These are phyloP conservation scores for Pseudopithomyces maydicus DNA, from an alignment of 2,329 filamentous ascomycete genomes.

Conservation along the genomic window DNA sequence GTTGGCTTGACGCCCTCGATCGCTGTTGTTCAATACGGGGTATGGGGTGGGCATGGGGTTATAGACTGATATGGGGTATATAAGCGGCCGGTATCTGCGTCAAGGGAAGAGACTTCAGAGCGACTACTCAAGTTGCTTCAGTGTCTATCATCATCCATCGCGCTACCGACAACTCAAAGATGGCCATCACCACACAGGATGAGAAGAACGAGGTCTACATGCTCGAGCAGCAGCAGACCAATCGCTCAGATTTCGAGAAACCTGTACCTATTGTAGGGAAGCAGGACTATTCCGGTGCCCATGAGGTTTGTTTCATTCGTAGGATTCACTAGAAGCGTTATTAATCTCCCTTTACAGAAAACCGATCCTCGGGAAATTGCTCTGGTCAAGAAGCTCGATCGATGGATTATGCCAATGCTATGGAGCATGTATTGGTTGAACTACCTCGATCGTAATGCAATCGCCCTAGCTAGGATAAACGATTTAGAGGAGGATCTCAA, in stretches of 20 bases:
- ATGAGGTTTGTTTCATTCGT: conserved; percentile 19
- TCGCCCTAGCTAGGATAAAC: conserved; percentile 66
- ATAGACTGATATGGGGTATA: background rate
- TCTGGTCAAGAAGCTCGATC: conserved; percentile 38
- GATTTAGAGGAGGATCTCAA: conserved; percentile 64
- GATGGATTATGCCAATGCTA: conserved; percentile 43
- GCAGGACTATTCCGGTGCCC: conserved; percentile 40
- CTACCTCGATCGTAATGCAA: conserved; percentile 62
- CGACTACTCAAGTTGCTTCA: background rate
- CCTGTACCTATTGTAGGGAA: conserved; percentile 28
- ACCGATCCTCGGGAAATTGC: conserved; percentile 42
- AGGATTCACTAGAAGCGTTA: background rate
- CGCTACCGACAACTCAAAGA: conserved; percentile 10
- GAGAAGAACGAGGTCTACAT: conserved; percentile 31
- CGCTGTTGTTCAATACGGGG: background rate
- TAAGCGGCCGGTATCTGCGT: background rate
- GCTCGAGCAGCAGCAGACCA: conserved; percentile 32
- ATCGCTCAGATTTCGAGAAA: conserved; percentile 28
- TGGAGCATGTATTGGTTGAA: conserved; percentile 15
- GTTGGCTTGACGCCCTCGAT: background rate
- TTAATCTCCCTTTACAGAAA: conserved; percentile 20
- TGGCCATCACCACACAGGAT: conserved; percentile 18
- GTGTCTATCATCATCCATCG: background rate
- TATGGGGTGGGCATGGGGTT: background rate
- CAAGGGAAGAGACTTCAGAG: background rate